Evolutionary conservation across 805 yeast genomes (phyloP).

Genomic region (Metschnikowia lochheadii): DNA sequence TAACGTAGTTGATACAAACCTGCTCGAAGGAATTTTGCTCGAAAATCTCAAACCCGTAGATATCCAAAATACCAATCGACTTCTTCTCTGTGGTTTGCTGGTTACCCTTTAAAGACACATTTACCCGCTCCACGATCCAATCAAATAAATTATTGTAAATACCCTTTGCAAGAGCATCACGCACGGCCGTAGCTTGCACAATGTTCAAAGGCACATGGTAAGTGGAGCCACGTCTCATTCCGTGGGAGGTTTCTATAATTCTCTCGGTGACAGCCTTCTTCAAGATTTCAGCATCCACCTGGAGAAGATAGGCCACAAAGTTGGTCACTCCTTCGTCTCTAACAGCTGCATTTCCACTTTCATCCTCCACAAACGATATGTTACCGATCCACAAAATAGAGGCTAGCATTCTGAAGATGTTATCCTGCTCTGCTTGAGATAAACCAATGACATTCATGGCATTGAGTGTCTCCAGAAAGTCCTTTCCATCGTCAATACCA

Average conservation of each 20-base stretch:
- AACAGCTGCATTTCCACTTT: slow-evolving; percentile 77
- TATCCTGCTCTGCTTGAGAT: slow-evolving; percentile 78
- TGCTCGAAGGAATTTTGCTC: slow-evolving; percentile 95
- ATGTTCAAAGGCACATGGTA: slow-evolving; percentile 91
- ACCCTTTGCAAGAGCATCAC: slow-evolving; percentile 94
- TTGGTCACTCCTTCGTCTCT: slow-evolving; percentile 88
- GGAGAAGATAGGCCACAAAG: slow-evolving; percentile 87
- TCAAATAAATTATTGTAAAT: slow-evolving; percentile 89
- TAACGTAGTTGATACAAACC: slow-evolving; percentile 91
- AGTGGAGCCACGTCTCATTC: slow-evolving; percentile 84
- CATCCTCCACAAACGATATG: slow-evolving; percentile 78
- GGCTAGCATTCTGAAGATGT: slow-evolving; percentile 80
- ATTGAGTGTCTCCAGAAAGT: slow-evolving; percentile 71
- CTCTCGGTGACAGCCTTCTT: slow-evolving; percentile 70
- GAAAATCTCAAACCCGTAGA: slow-evolving; percentile 94
- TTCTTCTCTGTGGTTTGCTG: slow-evolving; percentile 37
- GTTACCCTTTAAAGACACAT: slow-evolving; percentile 59
- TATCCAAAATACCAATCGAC: slow-evolving; percentile 91
- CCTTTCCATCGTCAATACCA: slow-evolving; percentile 78
- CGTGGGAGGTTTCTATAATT: slow-evolving; percentile 85
- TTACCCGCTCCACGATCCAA: slow-evolving; percentile 93
- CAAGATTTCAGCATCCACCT: slow-evolving; percentile 67
- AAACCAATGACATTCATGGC: slow-evolving; percentile 92
- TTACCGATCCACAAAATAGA: slow-evolving; percentile 94
- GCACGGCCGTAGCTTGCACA: slow-evolving; percentile 91